Base-by-base conservation (phyloP, 257 asterid genomes). In the Solanum chaucha region DNA sequence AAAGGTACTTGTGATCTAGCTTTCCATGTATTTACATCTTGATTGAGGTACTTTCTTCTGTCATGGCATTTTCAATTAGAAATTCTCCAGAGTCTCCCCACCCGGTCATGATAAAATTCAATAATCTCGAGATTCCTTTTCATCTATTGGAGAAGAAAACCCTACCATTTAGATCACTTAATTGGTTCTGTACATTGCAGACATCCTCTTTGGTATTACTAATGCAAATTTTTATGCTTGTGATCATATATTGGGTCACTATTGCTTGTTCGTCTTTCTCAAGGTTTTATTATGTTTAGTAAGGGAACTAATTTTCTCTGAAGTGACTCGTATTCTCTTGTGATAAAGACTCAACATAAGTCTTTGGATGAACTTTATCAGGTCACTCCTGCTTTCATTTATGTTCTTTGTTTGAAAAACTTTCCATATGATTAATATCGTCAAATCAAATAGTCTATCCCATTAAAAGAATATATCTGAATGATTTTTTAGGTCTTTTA, bases 1-100 rank as follows among this genome's bases (percentile, higher is more conserved):
- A 93, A 94, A 94, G 99, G 99, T 96, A 92, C 75, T 83, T 67
- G 67, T 88, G 85, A 40, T 87, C 44, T 46, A 17, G 28, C 32
- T 87, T 85, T 55, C n/a, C 84, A 82, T 88, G 78, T 44, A 15
- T 68, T 72, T 87, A 48, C 32, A 71, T 85, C 34, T 64, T 55
- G 46, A 80, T 48, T 5, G 28, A 73, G 81, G 81, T 35, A 35
- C 17, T 73, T 35, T 73, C 5, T 35, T 73, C 30, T 35, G 81
- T 35, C 10, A 14, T 35, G 81, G 11, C 48, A 73, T 35, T 73
- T 72, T 9, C 26, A 35, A 73, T 73, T 73, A 35, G 30, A 19
- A 73, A 20, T 73, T 73, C 30, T 35, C 48, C 48, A 2, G 24
- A 9, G 2, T 24, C 15, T 34, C 46, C 80, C 15, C n/a, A n/a